Percentiles rank a stretch among this genome's conserved stretches.
These are phyloP conservation scores for Fusarium robinianum DNA, from an alignment of 2,329 filamentous ascomycete genomes.

Conservation along the genomic window DNA sequence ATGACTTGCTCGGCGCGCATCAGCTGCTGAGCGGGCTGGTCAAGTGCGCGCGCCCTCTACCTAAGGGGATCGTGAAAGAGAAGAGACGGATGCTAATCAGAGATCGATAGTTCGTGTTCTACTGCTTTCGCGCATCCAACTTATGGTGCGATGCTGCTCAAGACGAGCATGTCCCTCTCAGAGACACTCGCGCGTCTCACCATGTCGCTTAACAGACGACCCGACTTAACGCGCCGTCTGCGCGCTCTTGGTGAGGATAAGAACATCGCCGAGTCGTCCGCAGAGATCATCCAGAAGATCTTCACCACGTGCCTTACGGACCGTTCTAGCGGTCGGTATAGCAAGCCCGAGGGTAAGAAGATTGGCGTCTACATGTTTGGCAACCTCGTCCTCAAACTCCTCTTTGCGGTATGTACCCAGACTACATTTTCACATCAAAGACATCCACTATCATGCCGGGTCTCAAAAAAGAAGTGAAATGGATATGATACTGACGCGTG, in stretches of 20 bases:
- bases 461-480: neutral
- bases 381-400: constrained; percentile 84
- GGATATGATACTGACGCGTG: constrained; percentile 2
- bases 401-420: constrained; percentile 75
- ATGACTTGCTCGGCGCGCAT: constrained; percentile 76
- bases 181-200: constrained; percentile 80
- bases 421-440: neutral
- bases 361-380: constrained; percentile 89
- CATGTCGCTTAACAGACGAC: constrained; percentile 79
- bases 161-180: constrained; percentile 81
- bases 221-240: constrained; percentile 74
- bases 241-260: constrained; percentile 66
- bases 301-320: constrained; percentile 91
- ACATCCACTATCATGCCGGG: no score
- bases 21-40: constrained; percentile 73
- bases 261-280: constrained; percentile 82
- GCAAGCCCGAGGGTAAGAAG: constrained; percentile 80
- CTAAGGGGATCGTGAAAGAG: no score
- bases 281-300: constrained; percentile 86
- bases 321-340: constrained; percentile 67
- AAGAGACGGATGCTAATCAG: constrained; percentile 7
- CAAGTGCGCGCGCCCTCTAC: constrained; percentile 61
- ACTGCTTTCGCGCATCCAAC: constrained; percentile 79
- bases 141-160: constrained; percentile 79
- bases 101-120: constrained; percentile 70